A percentile compares a stretch with the other conserved stretches of the same genome.
Conservation (phyloP, 495 filamentous ascomycete species). For the Niebla homalea region DNA sequence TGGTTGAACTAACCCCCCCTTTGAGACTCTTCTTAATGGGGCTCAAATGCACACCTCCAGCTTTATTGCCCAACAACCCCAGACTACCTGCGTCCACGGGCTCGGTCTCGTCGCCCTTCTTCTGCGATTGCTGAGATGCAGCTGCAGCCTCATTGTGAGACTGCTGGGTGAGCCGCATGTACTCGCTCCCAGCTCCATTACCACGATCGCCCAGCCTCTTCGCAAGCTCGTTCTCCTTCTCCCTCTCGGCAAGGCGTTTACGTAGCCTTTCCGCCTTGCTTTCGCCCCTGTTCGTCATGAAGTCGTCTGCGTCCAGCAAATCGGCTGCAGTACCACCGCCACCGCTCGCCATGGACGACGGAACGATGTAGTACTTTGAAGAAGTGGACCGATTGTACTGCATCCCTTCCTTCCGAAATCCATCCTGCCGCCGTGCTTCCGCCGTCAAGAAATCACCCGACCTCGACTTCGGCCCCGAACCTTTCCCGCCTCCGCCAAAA, state of each 20-base stretch:
- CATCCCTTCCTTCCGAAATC: conserved; percentile 30
- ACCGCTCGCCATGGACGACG: conserved; percentile 12
- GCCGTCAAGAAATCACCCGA: background rate
- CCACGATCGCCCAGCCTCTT: conserved; percentile 51
- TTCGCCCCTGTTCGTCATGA: conserved; percentile 33
- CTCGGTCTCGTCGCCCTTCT: conserved; percentile 3
- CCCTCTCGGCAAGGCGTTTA: conserved; percentile 52
- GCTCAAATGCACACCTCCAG: conserved; percentile 49
- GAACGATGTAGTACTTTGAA: conserved; percentile 43
- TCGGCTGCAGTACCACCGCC: conserved; percentile 41
- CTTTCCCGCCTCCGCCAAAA: conserved; percentile 30
- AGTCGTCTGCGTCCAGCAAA: conserved; percentile 56
- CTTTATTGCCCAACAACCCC: conserved; percentile 43
- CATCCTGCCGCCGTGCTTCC: conserved; percentile 11
- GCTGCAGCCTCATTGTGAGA: conserved; percentile 4
- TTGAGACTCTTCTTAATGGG: conserved; percentile 54
- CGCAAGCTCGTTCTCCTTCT: conserved; percentile 73
- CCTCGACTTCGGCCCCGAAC: conserved; percentile 17
- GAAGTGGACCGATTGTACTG: conserved; percentile 47
- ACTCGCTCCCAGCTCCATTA: conserved; percentile 60
- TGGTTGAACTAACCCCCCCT: conserved; percentile 22
- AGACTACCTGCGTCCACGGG: conserved; percentile 34
- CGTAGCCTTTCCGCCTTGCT: conserved; percentile 55
- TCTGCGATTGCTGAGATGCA: background rate
- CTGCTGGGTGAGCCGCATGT: conserved; percentile 42